These are phyloP conservation scores for Sphenostylis stenocarpa DNA, from an alignment of 306 rosid genomes.

Conservation along the genomic window DNA sequence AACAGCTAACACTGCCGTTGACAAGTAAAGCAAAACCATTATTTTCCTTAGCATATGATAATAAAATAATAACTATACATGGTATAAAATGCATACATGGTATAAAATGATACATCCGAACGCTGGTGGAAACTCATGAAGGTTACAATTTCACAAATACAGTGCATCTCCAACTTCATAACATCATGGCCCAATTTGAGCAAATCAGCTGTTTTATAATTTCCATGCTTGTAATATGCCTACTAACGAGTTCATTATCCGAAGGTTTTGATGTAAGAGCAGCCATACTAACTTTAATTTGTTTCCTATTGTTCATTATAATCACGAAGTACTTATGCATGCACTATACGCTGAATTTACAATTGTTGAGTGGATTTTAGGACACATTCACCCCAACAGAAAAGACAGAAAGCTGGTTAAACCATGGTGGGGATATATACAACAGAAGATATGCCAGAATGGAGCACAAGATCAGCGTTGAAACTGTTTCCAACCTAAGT, in stretches of 20 bases:
- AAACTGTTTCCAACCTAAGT: constrained; percentile 25
- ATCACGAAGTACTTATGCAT: neutral
- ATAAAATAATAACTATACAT: no score
- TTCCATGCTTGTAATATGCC: neutral
- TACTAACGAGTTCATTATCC: neutral
- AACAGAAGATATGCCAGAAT: constrained; percentile 61
- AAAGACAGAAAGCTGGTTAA: constrained; percentile 47
- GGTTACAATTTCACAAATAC: neutral
- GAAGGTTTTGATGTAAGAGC: constrained; percentile 8
- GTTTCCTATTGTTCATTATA: neutral
- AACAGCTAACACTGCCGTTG: neutral
- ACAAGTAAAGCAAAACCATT: neutral
- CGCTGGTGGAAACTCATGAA: no score
- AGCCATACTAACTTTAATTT: neutral
- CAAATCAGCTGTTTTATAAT: neutral
- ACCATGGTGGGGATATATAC: constrained; percentile 65
- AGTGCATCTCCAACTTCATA: neutral
- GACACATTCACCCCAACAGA: neutral
- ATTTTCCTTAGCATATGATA: neutral
- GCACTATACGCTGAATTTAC: neutral
- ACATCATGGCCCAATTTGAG: neutral
- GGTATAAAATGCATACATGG: neutral
- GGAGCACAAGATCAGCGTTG: constrained; percentile 54
- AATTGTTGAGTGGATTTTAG: constrained; percentile 1
- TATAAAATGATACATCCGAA: no score